phyloP scores from a whole-genome alignment of 2,329 filamentous ascomycete genomes.

The Blastomyces parvus region DNA sequence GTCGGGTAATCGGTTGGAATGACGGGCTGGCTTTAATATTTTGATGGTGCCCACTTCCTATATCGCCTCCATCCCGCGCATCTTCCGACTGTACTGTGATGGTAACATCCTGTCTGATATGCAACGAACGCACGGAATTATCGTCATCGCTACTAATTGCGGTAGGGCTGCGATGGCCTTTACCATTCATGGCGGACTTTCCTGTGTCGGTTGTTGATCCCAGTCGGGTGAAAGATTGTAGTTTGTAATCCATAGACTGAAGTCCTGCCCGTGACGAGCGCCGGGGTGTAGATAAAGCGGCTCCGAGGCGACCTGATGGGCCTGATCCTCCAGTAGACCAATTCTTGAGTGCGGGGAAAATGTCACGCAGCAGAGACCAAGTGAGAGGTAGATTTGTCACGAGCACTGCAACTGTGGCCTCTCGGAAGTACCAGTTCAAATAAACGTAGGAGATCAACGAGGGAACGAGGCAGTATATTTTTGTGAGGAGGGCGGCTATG shows the following conservation, averaged over 20 bases:
- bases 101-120: conserved; percentile 34
- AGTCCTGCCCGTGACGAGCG: conserved; percentile 17
- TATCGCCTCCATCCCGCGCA: neutral
- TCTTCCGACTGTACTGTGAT: conserved; percentile 22
- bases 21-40: neutral
- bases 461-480: conserved; percentile 40
- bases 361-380: conserved; percentile 43
- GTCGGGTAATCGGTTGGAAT: neutral
- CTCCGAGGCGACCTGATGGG: conserved; percentile 25
- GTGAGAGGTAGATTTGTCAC: conserved; percentile 45
- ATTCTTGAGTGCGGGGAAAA: conserved; percentile 37
- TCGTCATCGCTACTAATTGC: conserved; percentile 23
- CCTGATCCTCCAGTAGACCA: conserved; percentile 30
- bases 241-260: conserved; percentile 22
- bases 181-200: conserved; percentile 21
- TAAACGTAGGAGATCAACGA: conserved; percentile 34
- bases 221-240: conserved; percentile 24
- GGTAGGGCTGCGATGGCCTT: conserved; percentile 20
- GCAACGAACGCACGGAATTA: conserved; percentile 28
- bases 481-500: conserved; percentile 41
- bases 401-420: conserved; percentile 37
- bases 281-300: neutral
- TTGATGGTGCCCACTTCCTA: neutral
- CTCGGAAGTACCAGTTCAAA: conserved; percentile 42
- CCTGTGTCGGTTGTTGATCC: conserved; percentile 17